Conservation (phyloP, 352 stramenopile species). For the Pythium rhizo-oryzae region DNA sequence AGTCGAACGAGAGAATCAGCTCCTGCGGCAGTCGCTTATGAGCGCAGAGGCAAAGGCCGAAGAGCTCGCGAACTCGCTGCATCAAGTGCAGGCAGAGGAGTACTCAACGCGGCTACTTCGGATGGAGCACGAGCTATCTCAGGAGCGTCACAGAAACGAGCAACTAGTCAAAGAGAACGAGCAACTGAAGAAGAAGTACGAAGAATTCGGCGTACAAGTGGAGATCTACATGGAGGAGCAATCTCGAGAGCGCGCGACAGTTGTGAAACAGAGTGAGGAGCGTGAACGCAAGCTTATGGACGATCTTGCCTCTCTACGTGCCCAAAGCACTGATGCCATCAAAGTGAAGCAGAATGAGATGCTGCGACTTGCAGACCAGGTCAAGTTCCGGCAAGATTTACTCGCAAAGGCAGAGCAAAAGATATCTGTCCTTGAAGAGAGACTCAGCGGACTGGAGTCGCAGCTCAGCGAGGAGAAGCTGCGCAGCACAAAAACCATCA, state of each 20-base stretch:
- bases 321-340: constrained; percentile 45
- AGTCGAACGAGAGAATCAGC: constrained; percentile 50
- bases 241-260: constrained; percentile 21
- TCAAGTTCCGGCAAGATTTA: constrained; percentile 64
- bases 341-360: constrained; percentile 63
- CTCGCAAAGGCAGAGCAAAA: constrained; percentile 57
- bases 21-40: constrained; percentile 59
- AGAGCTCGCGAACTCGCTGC: constrained; percentile 45
- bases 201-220: constrained; percentile 74
- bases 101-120: constrained; percentile 51
- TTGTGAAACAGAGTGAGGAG: constrained; percentile 31
- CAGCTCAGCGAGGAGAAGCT: constrained; percentile 53
- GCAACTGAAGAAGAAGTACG: constrained; percentile 61
- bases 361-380: constrained; percentile 46
- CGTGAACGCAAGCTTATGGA: constrained; percentile 39
- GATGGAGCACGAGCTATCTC: constrained; percentile 49
- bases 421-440: constrained; percentile 43
- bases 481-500: constrained; percentile 36
- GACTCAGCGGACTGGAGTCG: constrained; percentile 30
- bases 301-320: constrained; percentile 39
- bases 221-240: constrained; percentile 81
- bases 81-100: constrained; percentile 48
- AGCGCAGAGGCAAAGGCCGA: constrained; percentile 49
- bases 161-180: constrained; percentile 55
- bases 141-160: constrained; percentile 39